Evolutionary conservation across 495 filamentous ascomycete genomes (phyloP), one percentile per base, ranked within the genome.

Genomic region (Trichodelitschia bisporula): DNA sequence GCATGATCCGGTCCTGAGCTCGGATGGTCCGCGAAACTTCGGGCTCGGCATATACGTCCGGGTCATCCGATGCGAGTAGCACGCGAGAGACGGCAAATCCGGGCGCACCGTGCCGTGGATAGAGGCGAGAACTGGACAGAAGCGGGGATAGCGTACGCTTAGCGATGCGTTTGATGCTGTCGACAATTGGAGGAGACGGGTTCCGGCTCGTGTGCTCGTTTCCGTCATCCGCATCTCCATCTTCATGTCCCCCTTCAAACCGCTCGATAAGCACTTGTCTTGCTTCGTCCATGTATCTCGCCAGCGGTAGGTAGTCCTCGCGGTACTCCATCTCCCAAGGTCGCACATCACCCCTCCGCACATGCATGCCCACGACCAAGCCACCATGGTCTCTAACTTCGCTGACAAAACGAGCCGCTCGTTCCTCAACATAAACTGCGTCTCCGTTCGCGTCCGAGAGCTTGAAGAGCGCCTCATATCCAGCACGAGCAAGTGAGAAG

Each of bases 271-370:
- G 35, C 8, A 62, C 27, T 19, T 55, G 50, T 4, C 48, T 47
- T 6, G 57, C 60, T 3, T 43, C 49, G 19, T 64, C 54, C 9
- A 46, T 41, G 41, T 76, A 80, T 6, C 51, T 49, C 24, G 66
- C 57, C 0, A 76, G 43, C 1, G 77, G 77, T 6, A 80, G 57
- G 35, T 78, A 77, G 29, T 67, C 66, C 23, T 66, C 57, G 24
- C 53, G 51, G 40, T 72, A 73, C 41, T 74, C 64, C 35, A 55
- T 67, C 40, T 76, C 73, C 30, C 58, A 53, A 0, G 70, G 71
- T 34, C 72, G 69, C 0, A 58, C 48, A 40, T 83, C 77, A 13
- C 76, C 76, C 18, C 65, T 64, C n/a, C 76, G 66, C 29, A 80
- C 56, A 36, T 82, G 76, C 13, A 77, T 43, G 11, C 68, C 74